These are phyloP conservation scores for Dictyostelium intermedium DNA, from an alignment of 78 protist species.

Conservation along the genomic window DNA sequence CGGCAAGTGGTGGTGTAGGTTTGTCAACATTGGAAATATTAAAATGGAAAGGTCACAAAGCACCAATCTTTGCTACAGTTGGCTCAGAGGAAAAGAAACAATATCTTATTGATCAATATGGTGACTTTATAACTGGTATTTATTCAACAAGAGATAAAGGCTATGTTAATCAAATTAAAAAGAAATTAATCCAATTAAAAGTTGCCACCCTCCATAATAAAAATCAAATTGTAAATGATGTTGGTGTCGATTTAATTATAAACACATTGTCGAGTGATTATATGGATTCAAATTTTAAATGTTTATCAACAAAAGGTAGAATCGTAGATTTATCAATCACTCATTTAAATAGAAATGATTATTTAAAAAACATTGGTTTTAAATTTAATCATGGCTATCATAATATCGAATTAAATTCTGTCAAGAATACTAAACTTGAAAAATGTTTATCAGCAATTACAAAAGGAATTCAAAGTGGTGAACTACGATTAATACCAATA, in stretches of 20 bases:
- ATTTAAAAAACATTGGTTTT: not conserved
- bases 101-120: not conserved
- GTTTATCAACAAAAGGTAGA: constrained; percentile 36
- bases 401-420: not conserved
- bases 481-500: not conserved
- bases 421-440: constrained; percentile 45
- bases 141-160: not conserved
- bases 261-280: constrained; percentile 56
- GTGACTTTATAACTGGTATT: constrained; percentile 11
- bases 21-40: too few species aligned
- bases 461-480: not conserved
- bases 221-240: not conserved
- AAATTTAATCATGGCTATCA: constrained; percentile 19
- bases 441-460: not conserved
- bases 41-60: too few species aligned
- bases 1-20: too few species aligned
- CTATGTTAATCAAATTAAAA: not conserved
- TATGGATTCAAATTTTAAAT: constrained; percentile 21
- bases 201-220: too few species aligned
- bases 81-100: constrained; percentile 43
- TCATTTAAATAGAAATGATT: not conserved
- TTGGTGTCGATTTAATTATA: constrained; percentile 67
- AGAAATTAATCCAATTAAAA: not conserved
- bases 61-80: not conserved
- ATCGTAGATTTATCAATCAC: constrained; percentile 63